These are phyloP conservation scores for Colletotrichum sojae DNA, from an alignment of 2,329 filamentous ascomycete species.

Conservation along the genomic window DNA sequence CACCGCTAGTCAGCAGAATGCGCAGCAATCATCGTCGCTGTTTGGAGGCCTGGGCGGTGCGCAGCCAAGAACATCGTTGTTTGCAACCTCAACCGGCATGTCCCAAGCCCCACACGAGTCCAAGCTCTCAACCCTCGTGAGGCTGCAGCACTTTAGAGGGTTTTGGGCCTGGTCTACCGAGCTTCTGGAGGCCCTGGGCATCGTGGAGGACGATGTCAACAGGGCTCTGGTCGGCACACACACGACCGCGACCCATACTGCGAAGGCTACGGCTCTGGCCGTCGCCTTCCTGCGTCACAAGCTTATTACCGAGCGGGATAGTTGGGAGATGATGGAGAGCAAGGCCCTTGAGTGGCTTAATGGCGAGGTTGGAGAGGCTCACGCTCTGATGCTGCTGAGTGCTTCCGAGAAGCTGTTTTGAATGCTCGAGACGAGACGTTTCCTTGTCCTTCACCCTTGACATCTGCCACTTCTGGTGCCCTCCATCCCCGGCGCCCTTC, in stretches of 20 bases:
- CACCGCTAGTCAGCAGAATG: too few relatives aligned
- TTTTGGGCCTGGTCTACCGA: constrained; percentile 59
- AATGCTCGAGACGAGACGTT: not conserved
- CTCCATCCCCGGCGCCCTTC: too few relatives aligned
- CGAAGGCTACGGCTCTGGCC: constrained; percentile 55
- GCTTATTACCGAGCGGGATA: constrained; percentile 61
- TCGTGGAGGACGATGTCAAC: constrained; percentile 31
- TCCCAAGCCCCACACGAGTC: too few relatives aligned
- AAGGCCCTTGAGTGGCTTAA: constrained; percentile 70
- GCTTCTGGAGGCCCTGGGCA: constrained; percentile 48
- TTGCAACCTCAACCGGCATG: too few relatives aligned
- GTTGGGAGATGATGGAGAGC: constrained; percentile 75
- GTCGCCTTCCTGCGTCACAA: constrained; percentile 64
- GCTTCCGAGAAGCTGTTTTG: not conserved
- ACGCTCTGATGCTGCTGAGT: not conserved
- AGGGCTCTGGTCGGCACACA: not conserved
- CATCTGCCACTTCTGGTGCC: too few relatives aligned
- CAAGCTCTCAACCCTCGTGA: constrained; percentile 61
- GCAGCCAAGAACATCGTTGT: too few relatives aligned
- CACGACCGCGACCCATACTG: not conserved
- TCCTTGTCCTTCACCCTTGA: too few relatives aligned
- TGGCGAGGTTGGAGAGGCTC: constrained; percentile 12
- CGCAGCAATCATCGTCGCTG: too few relatives aligned
- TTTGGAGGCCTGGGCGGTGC: too few relatives aligned
- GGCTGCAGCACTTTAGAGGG: constrained; percentile 70